Base-by-base conservation (phyloP, 306 rosid species). In the Erythrophleum fordii region DNA sequence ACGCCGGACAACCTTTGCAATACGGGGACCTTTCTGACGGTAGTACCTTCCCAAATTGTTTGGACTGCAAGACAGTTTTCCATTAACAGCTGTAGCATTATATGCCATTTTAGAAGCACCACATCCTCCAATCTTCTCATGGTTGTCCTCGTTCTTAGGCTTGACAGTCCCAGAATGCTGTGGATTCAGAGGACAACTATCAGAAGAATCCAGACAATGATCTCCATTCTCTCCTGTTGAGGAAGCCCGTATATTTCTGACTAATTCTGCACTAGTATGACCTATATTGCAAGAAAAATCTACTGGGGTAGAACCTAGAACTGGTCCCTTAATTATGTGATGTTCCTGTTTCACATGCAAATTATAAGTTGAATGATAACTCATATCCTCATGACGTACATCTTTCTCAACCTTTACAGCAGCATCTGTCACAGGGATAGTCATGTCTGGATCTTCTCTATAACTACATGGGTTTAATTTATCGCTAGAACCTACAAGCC, bases 1-100 rank as follows among this genome's bases (percentile, higher is more conserved):
- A 64, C 97, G 90, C 79, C 99, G 87, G 29, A 96, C 97, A 58
- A 95, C 94, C 91, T 93, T 95, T 39, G 99, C 99, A 73, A 96
- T 93, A 13, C 99, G 97, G 72, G 98, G 99, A 81, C 98, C 99
- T 88, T 91, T 95, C 84, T 90, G 99, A 74, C 94, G 92, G 74
- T 79, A 73, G 79, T 72, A 73, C 71, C 93, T 81, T 76, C 90
- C 92, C 83, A 86, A 49, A 85, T 86, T 90, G 79, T 87, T 88
- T 83, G 65, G 86, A 75, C 89, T 71, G 70, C 92, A 83, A 52
- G 96, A 88, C 23, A 87, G 39, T 45, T 80, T 90, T 80, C 88
- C 96, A 28, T 69, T 77, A 28, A 77, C 68, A 81, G 89, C 77
- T 88, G 86, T 90, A 68, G 77, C 82, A 82, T 82, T 73, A 48